These are phyloP conservation scores for Cordyceps militaris DNA, from an alignment of 2,329 filamentous ascomycete genomes.

Conservation along the genomic window DNA sequence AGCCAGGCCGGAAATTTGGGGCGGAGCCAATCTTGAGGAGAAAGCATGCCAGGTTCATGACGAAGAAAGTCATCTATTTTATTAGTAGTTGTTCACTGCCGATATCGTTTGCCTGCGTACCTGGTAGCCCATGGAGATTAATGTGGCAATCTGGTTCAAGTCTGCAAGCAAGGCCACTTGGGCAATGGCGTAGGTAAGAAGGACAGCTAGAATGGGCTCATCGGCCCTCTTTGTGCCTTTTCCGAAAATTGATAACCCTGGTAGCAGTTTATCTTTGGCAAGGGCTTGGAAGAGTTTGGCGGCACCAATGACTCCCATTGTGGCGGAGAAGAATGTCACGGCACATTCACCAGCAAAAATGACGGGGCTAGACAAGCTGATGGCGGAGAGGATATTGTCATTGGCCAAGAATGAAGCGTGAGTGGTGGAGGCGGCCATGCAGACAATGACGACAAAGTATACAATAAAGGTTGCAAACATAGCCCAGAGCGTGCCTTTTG, in stretches of 20 bases:
- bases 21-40: constrained; percentile 79
- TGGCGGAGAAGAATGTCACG: constrained; percentile 73
- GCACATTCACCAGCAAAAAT: constrained; percentile 78
- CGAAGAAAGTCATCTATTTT: constrained; percentile 72
- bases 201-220: constrained; percentile 68
- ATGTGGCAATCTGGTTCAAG: constrained; percentile 80
- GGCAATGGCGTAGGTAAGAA: constrained; percentile 67
- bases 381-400: constrained; percentile 72
- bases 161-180: constrained; percentile 77
- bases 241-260: constrained; percentile 66
- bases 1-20: constrained; percentile 81
- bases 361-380: constrained; percentile 66
- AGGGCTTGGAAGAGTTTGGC: constrained; percentile 81
- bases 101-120: constrained; percentile 27
- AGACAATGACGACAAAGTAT: constrained; percentile 70
- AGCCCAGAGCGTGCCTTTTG: constrained; percentile 74
- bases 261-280: constrained; percentile 69
- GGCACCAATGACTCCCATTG: constrained; percentile 82
- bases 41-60: constrained; percentile 83
- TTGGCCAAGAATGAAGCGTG: constrained; percentile 66
- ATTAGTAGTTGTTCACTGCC: constrained; percentile 10
- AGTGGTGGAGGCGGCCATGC: constrained; percentile 70
- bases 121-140: constrained; percentile 86
- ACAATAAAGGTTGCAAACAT: constrained; percentile 68
- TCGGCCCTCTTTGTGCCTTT: constrained; percentile 65